These are phyloP conservation scores for Sphagnum magellanicum DNA, from an alignment of 228 moss, liverwort and hornwort genomes.

Conservation along the genomic window DNA sequence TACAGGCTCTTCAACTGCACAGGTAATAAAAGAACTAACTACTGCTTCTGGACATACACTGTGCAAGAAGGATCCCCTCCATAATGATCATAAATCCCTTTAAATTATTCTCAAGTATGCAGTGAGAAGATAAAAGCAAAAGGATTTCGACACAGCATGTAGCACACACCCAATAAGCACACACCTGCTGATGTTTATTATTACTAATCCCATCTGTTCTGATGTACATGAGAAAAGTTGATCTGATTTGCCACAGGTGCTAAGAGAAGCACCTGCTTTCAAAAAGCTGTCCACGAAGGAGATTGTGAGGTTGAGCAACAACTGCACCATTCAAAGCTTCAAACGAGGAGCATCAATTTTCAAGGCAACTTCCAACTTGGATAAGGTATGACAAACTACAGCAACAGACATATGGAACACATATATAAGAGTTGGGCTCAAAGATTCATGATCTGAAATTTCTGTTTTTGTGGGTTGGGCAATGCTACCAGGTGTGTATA, in stretches of 20 bases:
- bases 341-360: conserved; percentile 73
- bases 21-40: conserved; percentile 11
- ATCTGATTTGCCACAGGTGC: conserved; percentile 31
- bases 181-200: neutral
- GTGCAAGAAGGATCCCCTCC: too few relatives aligned
- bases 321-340: conserved; percentile 51
- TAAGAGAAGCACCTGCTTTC: conserved; percentile 68
- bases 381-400: conserved; percentile 43
- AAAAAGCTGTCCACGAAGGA: conserved; percentile 75
- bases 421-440: too few relatives aligned
- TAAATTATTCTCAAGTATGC: too few relatives aligned
- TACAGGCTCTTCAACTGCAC: conserved; percentile 41
- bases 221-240: too few relatives aligned
- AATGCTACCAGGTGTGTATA: conserved; percentile 58
- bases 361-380: conserved; percentile 51
- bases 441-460: too few relatives aligned
- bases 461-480: conserved; percentile 4
- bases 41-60: neutral
- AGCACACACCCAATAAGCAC: too few relatives aligned
- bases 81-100: too few relatives aligned
- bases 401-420: too few relatives aligned
- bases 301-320: conserved; percentile 59
- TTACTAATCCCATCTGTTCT: neutral
- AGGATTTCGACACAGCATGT: too few relatives aligned
- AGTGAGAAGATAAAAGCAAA: too few relatives aligned